Evolutionary conservation across 257 asterid genomes (phyloP), one percentile per base, ranked within the genome.

Genomic region (Fraxinus cuspidata): DNA sequence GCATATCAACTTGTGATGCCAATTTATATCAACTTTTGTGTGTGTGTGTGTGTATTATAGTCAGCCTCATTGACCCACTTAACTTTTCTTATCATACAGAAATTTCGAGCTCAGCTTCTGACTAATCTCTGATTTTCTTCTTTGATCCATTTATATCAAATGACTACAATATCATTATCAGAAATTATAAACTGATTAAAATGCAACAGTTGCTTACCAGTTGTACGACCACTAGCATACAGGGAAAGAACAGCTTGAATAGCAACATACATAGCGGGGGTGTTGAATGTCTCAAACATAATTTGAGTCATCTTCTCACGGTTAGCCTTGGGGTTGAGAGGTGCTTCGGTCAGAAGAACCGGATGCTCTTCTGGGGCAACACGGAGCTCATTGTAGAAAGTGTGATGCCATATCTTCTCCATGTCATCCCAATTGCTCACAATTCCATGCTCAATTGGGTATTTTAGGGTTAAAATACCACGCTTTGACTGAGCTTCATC

Each of bases 361-460:
- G 98, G 98, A 80, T 93, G 98, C 86, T 93, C 98, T 49, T 93
- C 98, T 2, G 98, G 97, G 47, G 98, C 98, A 71, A 93, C 98
- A 83, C 98, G 98, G 3, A 93, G 97, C 84, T 93, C 98, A 34
- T 93, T 93, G 78, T 91, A 93, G 86, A 93, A 93, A 0, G 98
- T 93, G 84, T 93, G 98, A 86, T 93, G 98, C 98, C 98, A 93
- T 27, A 93, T 93, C 91, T 93, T 93, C 86, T 93, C 98, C 98
- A 93, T 93, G 76, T 93, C 98, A 74, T 93, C 98, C 98, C 98
- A 93, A 81, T 93, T 93, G 94, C 84, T 93, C 12, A 93, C 98
- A 56, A 93, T 93, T 35, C 98, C 98, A 40, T 93, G 98, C 86
- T 93, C 98, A 75, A 93, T 93, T 3, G 98, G 98, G 89, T 93